Conservation (phyloP, 192 early-diverging fungal genomes). For the Ambispora gerdemannii region DNA sequence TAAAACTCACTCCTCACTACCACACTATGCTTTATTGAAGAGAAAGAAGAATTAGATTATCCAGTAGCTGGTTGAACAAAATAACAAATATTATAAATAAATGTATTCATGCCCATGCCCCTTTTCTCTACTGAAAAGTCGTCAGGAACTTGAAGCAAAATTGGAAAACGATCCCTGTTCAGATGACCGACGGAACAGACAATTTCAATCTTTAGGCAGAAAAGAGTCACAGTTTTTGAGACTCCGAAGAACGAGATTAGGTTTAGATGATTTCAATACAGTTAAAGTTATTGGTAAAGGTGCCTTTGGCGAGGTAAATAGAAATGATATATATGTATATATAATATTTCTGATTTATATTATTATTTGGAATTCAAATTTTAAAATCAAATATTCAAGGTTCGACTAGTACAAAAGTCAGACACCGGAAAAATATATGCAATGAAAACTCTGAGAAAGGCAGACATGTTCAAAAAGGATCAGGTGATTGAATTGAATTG, state of each 20-base stretch:
- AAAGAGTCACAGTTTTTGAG: conserved; percentile 95
- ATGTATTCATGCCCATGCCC: too few species aligned
- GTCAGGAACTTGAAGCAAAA: conserved; percentile 76
- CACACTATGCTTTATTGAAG: too few species aligned
- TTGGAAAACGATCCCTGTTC: conserved; percentile 72
- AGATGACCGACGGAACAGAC: conserved; percentile 85
- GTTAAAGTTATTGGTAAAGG: conserved; percentile 98
- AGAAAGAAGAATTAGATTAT: too few species aligned
- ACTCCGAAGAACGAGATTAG: conserved; percentile 82
- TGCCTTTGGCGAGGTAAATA: conserved; percentile 89
- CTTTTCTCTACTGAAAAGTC: conserved; percentile 40
- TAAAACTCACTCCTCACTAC: too few species aligned
- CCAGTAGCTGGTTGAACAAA: too few species aligned
- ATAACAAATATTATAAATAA: too few species aligned
- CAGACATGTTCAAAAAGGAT: conserved; percentile 98
- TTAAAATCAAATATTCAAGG: conserved; percentile 44
- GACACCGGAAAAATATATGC: conserved; percentile 98
- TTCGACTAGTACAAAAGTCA: conserved; percentile 91
- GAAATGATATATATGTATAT: background rate
- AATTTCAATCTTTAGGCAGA: conserved; percentile 70
- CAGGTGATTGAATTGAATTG: conserved; percentile 54
- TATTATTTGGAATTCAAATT: background rate
- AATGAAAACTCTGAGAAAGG: conserved; percentile 95
- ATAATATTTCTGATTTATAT: background rate
- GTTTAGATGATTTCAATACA: conserved; percentile 89